These are phyloP conservation scores for Piper betle DNA, from an alignment of 164 flowering plant genomes.

Conservation along the genomic window DNA sequence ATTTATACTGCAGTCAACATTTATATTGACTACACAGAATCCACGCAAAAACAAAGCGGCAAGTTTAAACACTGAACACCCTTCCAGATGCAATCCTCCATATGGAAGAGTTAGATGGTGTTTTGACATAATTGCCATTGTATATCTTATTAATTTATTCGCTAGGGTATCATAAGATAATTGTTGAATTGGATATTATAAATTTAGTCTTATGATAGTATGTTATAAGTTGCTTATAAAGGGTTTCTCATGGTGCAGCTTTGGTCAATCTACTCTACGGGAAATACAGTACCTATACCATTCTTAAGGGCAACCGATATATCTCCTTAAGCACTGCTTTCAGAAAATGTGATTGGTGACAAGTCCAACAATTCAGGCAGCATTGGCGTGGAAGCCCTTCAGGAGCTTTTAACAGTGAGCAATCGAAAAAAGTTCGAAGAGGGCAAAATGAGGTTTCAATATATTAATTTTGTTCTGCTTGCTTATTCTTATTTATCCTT, in stretches of 20 bases:
- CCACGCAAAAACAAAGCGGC: too few relatives aligned
- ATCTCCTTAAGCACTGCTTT: constrained; percentile 88
- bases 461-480: neutral
- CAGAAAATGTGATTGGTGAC: constrained; percentile 58
- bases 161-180: too few relatives aligned
- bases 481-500: neutral
- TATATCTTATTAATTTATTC: too few relatives aligned
- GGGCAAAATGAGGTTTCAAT: constrained; percentile 73
- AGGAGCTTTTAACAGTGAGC: constrained; percentile 83
- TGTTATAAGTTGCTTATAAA: neutral
- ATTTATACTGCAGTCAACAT: too few relatives aligned
- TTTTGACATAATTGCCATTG: too few relatives aligned
- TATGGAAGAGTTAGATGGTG: too few relatives aligned
- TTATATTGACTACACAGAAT: too few relatives aligned
- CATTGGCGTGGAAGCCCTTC: constrained; percentile 70
- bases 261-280: constrained; percentile 94
- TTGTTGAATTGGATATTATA: too few relatives aligned
- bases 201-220: too few relatives aligned
- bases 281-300: constrained; percentile 96
- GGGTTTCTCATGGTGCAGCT: constrained; percentile 37
- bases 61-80: too few relatives aligned
- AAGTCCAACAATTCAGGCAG: constrained; percentile 28
- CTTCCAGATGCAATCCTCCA: too few relatives aligned
- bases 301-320: constrained; percentile 92
- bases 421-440: constrained; percentile 73